These are phyloP conservation scores for Coemansia furcata DNA, from an alignment of 192 early-diverging fungal species.

Conservation along the genomic window DNA sequence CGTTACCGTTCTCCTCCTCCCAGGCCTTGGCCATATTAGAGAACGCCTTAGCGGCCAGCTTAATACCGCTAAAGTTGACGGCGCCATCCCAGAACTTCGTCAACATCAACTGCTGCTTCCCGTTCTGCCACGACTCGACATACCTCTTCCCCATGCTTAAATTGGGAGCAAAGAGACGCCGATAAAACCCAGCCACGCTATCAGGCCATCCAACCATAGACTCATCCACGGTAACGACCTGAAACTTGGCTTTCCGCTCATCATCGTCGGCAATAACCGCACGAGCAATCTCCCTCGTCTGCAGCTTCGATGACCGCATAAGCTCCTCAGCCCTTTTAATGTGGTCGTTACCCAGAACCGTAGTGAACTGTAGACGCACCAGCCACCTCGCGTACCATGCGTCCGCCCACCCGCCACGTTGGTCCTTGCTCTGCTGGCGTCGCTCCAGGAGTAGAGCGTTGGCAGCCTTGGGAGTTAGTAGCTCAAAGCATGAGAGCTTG, in stretches of 20 bases:
- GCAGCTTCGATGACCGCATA: background rate
- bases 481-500: conserved; percentile 13
- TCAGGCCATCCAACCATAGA: conserved; percentile 1
- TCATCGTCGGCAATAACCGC: background rate
- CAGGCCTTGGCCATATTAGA: conserved; percentile 7
- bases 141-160: conserved; percentile 6
- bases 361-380: conserved; percentile 6
- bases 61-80: conserved; percentile 5
- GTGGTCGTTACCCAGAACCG: conserved; percentile 10
- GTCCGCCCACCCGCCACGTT: conserved; percentile 13
- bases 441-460: background rate
- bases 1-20: background rate
- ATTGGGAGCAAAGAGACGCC: conserved; percentile 8
- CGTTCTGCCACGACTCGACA: conserved; percentile 30
- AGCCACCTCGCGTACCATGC: conserved; percentile 22
- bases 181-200: background rate
- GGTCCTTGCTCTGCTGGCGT: background rate
- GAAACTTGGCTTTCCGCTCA: background rate
- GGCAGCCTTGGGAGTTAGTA: conserved; percentile 5
- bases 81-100: conserved; percentile 12
- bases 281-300: background rate
- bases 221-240: conserved; percentile 16
- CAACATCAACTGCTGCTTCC: conserved; percentile 12
- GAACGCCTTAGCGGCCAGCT: conserved; percentile 5
- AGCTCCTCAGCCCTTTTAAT: background rate